Evolutionary conservation across 2,329 filamentous ascomycete genomes (phyloP).

Genomic region (Fusarium illudens): DNA sequence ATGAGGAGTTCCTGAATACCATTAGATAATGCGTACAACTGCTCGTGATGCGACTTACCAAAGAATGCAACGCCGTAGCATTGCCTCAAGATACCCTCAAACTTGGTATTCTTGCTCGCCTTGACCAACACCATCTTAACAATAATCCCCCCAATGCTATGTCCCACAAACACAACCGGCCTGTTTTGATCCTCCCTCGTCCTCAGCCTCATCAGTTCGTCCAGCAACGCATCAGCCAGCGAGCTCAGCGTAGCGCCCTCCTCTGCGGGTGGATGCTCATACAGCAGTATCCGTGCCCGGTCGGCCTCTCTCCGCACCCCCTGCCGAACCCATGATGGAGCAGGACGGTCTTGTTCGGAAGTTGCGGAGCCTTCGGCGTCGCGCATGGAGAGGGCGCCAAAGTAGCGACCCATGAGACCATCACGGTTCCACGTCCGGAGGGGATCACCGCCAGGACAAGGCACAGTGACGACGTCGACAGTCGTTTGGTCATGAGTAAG

Average conservation of each 20-base stretch:
- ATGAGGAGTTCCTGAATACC: constrained; percentile 62
- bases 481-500: constrained; percentile 60
- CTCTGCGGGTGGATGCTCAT: constrained; percentile 55
- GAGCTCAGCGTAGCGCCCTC: constrained; percentile 53
- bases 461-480: constrained; percentile 63
- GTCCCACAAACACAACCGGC: constrained; percentile 67
- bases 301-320: constrained; percentile 59
- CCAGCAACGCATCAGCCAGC: constrained; percentile 58
- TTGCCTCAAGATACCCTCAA: constrained; percentile 59
- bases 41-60: constrained; percentile 49
- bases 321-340: constrained; percentile 61
- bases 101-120: constrained; percentile 50
- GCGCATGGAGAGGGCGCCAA: constrained; percentile 53
- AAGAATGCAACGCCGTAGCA: constrained; percentile 70
- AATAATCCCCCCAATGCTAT: constrained; percentile 68
- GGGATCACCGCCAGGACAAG: constrained; percentile 62
- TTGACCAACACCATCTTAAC: constrained; percentile 65
- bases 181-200: constrained; percentile 50
- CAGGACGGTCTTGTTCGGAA: constrained; percentile 32
- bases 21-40: neutral
- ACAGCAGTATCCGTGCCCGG: constrained; percentile 60
- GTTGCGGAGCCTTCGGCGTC: constrained; percentile 43
- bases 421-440: constrained; percentile 63
- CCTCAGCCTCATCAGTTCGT: constrained; percentile 52
- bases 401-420: constrained; percentile 58